Evolutionary conservation across 305 asterid species (phyloP).

Genomic region (Fraxinus angustifolia): DNA sequence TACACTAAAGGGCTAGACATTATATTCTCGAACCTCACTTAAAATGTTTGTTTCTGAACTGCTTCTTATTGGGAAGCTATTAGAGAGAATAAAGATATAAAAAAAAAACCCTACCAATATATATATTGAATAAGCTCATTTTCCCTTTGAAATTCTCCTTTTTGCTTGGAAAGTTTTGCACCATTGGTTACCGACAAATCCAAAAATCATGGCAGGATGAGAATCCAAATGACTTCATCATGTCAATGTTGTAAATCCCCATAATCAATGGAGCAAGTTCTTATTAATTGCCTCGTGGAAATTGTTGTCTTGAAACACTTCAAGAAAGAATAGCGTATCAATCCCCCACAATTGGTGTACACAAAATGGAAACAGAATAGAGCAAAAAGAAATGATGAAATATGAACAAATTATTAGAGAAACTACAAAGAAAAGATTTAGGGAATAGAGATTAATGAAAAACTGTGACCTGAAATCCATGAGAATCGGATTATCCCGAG

Average conservation of each 20-base stretch:
- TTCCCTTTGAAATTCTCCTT: neutral
- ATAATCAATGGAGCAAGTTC: neutral
- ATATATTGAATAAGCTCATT: neutral
- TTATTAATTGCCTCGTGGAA: too few species aligned
- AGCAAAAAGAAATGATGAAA: neutral
- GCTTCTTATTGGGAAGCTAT: neutral
- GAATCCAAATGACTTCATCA: neutral
- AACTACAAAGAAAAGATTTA: neutral
- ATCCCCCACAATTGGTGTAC: neutral
- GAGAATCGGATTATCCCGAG: neutral
- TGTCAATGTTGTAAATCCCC: neutral
- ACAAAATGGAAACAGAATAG: neutral
- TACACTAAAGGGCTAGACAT: too few species aligned
- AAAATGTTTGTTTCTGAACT: too few species aligned
- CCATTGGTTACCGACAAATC: neutral
- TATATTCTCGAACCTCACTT: too few species aligned
- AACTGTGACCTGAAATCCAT: neutral
- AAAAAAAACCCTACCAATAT: neutral
- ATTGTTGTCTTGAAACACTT: too few species aligned
- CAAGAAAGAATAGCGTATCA: too few species aligned
- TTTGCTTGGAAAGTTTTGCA: too few species aligned
- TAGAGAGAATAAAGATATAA: too few species aligned
- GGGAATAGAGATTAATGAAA: neutral
- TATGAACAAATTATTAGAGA: neutral
- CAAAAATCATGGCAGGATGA: neutral